A percentile compares a stretch with the other conserved stretches of the same genome.
Conservation (phyloP, 2,329 filamentous ascomycete species). For the Didymella glomerata region DNA sequence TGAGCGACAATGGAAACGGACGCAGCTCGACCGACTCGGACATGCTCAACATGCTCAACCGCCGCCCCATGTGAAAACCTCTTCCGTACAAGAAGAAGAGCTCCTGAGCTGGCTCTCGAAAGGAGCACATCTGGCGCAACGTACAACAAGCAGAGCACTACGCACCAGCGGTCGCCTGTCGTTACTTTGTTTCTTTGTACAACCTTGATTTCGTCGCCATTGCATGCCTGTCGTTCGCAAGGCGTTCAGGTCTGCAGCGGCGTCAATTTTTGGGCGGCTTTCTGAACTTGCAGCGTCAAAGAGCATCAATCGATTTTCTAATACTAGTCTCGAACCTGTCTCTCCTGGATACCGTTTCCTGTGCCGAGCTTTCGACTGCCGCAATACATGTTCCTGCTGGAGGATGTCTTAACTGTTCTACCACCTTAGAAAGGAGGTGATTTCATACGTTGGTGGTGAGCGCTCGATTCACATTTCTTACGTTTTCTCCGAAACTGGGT, state of each 20-base stretch:
- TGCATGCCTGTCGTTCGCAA: constrained; percentile 25
- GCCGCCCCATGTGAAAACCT: constrained; percentile 46
- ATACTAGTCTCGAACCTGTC: constrained; percentile 21
- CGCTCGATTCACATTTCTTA: constrained; percentile 27
- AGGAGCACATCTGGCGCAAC: constrained; percentile 30
- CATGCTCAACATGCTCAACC: constrained; percentile 56
- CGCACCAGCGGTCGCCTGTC: constrained; percentile 7
- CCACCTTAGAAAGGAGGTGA: constrained; percentile 9
- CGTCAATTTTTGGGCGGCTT: constrained; percentile 34
- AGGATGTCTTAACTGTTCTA: constrained; percentile 22
- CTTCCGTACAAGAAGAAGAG: constrained; percentile 18
- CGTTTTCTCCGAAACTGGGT: constrained; percentile 32
- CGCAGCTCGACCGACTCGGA: constrained; percentile 54
- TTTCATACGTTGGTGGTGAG: constrained; percentile 30
- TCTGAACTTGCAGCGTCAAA: constrained; percentile 35
- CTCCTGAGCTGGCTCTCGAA: constrained; percentile 45
- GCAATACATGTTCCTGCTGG: constrained; percentile 18
- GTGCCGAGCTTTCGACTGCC: constrained; percentile 14
- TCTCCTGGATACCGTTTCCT: constrained; percentile 23
- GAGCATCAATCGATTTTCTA: constrained; percentile 28
- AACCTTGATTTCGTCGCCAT: constrained; percentile 30
- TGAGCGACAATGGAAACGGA: constrained; percentile 48
- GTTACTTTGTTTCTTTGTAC: constrained; percentile 33
- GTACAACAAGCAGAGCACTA: constrained; percentile 18
- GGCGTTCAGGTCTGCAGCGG: constrained; percentile 30